Percentiles rank a stretch among this genome's conserved stretches.
phyloP scores from a whole-genome alignment of 1,284 basidiomycete species.

The Tilletia caries region DNA sequence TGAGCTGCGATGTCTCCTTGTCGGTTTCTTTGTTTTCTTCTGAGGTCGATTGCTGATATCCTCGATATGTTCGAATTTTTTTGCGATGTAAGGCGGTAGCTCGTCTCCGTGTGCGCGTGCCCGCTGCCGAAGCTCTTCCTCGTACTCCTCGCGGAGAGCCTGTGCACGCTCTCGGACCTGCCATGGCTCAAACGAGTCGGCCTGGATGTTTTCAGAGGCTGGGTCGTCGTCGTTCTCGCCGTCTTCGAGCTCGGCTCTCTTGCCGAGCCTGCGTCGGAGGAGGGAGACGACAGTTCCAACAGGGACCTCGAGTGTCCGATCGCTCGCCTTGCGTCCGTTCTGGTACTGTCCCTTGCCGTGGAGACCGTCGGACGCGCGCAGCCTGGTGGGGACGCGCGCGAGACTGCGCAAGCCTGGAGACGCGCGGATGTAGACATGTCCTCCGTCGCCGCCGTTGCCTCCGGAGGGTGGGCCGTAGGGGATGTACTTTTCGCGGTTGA shows the following conservation, averaged over 20 bases:
- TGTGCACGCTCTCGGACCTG: slow-evolving; percentile 5
- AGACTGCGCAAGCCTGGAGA: slow-evolving; percentile 39
- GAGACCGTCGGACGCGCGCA: slow-evolving; percentile 39
- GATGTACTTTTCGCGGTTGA: slow-evolving; percentile 51
- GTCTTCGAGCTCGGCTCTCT: not conserved
- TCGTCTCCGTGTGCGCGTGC: not conserved
- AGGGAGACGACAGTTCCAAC: slow-evolving; percentile 46
- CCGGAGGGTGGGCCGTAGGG: slow-evolving; percentile 51
- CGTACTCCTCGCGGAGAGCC: slow-evolving; percentile 11
- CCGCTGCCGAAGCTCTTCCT: slow-evolving; percentile 11
- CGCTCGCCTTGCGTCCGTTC: slow-evolving; percentile 38
- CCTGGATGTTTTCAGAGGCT: not conserved
- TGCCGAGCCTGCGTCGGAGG: slow-evolving; percentile 23
- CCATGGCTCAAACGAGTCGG: not conserved
- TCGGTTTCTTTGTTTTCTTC: slow-evolving; percentile 14
- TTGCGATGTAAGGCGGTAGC: not conserved
- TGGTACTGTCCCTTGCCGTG: slow-evolving; percentile 47
- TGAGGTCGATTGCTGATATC: slow-evolving; percentile 9
- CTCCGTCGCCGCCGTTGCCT: slow-evolving; percentile 48
- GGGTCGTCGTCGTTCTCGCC: not conserved
- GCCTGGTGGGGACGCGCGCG: slow-evolving; percentile 35
- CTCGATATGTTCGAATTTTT: not conserved
- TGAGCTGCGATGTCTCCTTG: slow-evolving; percentile 16
- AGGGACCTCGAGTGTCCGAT: slow-evolving; percentile 45
- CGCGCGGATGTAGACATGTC: slow-evolving; percentile 42